These are phyloP conservation scores for Ceratobasidium sp. DNA, from an alignment of 1,284 basidiomycete species.

Conservation along the genomic window DNA sequence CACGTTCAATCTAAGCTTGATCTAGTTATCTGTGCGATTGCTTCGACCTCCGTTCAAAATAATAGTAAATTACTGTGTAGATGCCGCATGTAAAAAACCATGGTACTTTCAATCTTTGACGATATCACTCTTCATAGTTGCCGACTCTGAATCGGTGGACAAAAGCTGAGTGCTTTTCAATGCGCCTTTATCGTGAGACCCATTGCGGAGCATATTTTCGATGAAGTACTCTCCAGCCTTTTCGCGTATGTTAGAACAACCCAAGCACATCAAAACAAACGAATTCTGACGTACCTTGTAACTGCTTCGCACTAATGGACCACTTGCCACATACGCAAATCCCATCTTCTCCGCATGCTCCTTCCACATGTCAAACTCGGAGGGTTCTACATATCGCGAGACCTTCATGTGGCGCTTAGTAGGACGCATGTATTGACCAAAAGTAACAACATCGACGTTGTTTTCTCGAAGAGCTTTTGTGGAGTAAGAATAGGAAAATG, in stretches of 20 bases:
- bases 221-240: conserved; percentile 93
- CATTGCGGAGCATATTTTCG: conserved; percentile 77
- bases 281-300: conserved; percentile 77
- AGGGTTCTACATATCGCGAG: conserved; percentile 91
- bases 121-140: neutral
- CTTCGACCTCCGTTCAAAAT: neutral
- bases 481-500: conserved; percentile 6
- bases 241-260: neutral
- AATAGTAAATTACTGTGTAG: neutral
- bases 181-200: conserved; percentile 24
- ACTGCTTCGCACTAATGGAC: conserved; percentile 93
- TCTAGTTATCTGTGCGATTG: neutral
- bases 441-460: conserved; percentile 96
- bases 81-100: neutral
- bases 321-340: conserved; percentile 97
- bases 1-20: too few species aligned
- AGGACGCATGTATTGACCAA: conserved; percentile 99
- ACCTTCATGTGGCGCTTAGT: conserved; percentile 99
- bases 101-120: conserved; percentile 9
- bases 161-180: conserved; percentile 11
- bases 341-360: conserved; percentile 89
- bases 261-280: neutral
- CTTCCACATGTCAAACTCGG: conserved; percentile 94
- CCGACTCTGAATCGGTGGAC: neutral
- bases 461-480: conserved; percentile 76